These are phyloP conservation scores for Solanum medicagineum DNA, from an alignment of 257 asterid genomes.

Conservation along the genomic window DNA sequence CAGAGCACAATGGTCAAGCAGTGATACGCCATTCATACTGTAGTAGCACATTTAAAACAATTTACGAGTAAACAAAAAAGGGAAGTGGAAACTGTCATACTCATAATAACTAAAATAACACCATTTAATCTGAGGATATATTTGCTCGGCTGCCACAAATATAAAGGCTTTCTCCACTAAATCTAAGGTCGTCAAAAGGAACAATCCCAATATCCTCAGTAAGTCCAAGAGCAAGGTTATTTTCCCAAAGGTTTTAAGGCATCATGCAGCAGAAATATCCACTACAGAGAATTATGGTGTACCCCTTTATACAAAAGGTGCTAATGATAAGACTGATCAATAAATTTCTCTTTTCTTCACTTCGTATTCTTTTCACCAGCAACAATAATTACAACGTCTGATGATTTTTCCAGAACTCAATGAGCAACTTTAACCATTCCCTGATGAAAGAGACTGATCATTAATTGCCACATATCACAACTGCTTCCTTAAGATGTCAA, in stretches of 20 bases:
- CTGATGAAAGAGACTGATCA: not conserved
- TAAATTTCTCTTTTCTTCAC: not conserved
- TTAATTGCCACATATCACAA: not conserved
- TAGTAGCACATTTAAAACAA: not conserved
- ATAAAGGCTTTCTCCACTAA: not conserved
- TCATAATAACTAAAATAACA: not conserved
- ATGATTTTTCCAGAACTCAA: not conserved
- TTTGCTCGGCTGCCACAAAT: not conserved
- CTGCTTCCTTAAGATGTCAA: not conserved
- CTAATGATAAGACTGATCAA: not conserved
- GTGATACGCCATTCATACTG: not conserved
- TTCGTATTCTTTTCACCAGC: not conserved
- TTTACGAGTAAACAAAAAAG: not conserved
- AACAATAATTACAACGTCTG: not conserved
- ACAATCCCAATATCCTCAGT: not conserved
- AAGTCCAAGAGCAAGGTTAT: not conserved
- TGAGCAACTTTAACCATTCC: not conserved
- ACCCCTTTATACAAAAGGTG: not conserved
- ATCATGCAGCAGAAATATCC: not conserved
- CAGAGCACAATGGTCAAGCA: not conserved
- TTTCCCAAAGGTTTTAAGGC: not conserved
- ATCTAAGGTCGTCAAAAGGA: not conserved
- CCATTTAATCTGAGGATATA: not conserved
- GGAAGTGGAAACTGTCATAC: not conserved
- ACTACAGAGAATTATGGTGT: not conserved